Percentiles rank a stretch among this genome's conserved stretches.
Conservation (phyloP, 371 early-diverging fungal species). For the Mucor saturninus region DNA sequence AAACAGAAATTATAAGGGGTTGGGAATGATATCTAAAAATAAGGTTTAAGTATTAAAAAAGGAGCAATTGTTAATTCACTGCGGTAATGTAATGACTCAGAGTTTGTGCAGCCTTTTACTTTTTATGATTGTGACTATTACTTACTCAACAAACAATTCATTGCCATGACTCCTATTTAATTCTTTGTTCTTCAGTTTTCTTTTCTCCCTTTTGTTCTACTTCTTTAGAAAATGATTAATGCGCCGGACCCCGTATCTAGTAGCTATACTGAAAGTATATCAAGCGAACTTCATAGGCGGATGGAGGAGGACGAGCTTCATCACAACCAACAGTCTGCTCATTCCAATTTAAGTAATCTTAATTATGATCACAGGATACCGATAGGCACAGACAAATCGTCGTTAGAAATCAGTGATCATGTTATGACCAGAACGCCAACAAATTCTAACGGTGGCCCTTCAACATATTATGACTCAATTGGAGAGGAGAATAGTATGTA, state of each 20-base stretch:
- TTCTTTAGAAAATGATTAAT: conserved; percentile 7
- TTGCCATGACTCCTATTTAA: background rate
- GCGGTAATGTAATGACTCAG: no score
- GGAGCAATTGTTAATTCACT: no score
- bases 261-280: conserved; percentile 44
- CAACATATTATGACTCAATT: conserved; percentile 7
- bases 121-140: background rate
- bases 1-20: no score
- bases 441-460: background rate
- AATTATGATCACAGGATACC: conserved; percentile 1
- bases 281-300: conserved; percentile 16
- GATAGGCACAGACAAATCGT: background rate
- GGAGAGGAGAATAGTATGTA: conserved; percentile 4
- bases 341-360: conserved; percentile 4
- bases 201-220: conserved; percentile 8
- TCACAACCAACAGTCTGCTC: conserved; percentile 9
- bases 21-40: no score
- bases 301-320: background rate
- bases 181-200: background rate
- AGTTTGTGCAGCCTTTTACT: no score
- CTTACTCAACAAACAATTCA: background rate
- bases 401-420: background rate
- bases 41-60: no score
- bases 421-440: background rate
- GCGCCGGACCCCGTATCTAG: conserved; percentile 28